Base-by-base conservation (phyloP, 1,284 basidiomycete genomes). In the Ustilago shanxiensis region DNA sequence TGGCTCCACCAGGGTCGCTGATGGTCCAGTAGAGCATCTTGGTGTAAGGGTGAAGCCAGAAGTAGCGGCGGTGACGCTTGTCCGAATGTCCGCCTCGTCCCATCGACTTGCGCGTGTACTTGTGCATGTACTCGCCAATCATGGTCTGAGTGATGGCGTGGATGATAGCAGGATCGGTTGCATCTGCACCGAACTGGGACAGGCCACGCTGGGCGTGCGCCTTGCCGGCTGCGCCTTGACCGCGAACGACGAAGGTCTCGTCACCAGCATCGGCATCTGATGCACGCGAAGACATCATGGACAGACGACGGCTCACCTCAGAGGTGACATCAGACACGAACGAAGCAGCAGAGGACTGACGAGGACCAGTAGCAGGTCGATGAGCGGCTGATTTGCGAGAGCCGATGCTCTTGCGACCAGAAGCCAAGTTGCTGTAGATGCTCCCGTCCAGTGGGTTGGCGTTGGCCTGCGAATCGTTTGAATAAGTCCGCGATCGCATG, bases 31-130 rank as follows among this genome's bases (percentile, higher is more conserved):
- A 98, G 66, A 99, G 86, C 10, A 95, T 98, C 88, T 95, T 94
- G 57, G 95, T 99, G 86, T 99, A 99, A 28, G 97, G 97, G 87
- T 99, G 96, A 16, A 99, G 92, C 95, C 97, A 99, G 90, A 99
- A 98, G 91, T 97, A 99, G 41, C 97, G 90, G 86, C 91, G 92
- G 87, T 99, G 97, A 59, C 95, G 89, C 86, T 92, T 92, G 86
- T 95, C 93, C 29, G 94, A 93, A 84, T 95, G 90, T 9, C 94
- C 95, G 85, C 93, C 94, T 31, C 81, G 72, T 16, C 95, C 94
- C 81, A 99, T 91, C n/a, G 93, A 88, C 70, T 91, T 91, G 61
- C 96, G 90, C 11, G 95, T 98, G 87, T 99, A 98, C 89, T 99
- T 99, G 91, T 93, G 94, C 88, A 99, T 88, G 88, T 95, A 98